Base-by-base conservation (phyloP, 192 early-diverging fungal genomes). In the Backusella luteola region DNA sequence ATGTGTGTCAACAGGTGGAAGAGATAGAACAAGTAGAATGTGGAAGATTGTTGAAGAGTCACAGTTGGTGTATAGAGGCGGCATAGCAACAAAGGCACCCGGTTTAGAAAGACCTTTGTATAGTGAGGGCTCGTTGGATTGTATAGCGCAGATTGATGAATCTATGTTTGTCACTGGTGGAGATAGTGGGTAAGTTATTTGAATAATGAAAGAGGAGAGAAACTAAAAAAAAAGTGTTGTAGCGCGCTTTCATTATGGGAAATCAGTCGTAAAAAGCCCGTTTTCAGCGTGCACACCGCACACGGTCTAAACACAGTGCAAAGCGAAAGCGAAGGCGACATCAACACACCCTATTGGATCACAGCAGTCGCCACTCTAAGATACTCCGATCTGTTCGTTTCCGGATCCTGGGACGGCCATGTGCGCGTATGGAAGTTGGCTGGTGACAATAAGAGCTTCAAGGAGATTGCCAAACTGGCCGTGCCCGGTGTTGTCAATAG, bases 41-140 rank as follows among this genome's bases (percentile, higher is more conserved):
- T 99, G 97, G 97, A 97, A 98, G 83, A 94, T 98, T 76, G 89
- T 93, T 26, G 96, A 99, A 66, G 96, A 98, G 69, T 89, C 92
- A 17, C 97, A 98, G 84, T 79, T 98, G 26, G 94, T 98, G 8
- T 99, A 95, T 83, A 87, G 96, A 34, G 95, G 91, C 36, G 96
- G 95, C 4, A 82, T 86, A 1, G 34, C 67, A 21, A 69, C 78
- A 11, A 80, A 79, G 38, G 56, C 66, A 26, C 44, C 73, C 0
- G 77, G 80, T n/a, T 56, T 80, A 23, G 42, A 32, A 4, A 71
- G 29, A 49, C 41, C 70, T 15, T 34, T 71, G 29, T 71, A 32
- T 44, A 41, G 42, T 34, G 92, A 94, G 68, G 91, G 92, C 6
- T 90, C 89, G 11, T 71, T 97, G 52, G 98, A 99, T 81, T 91